Conservation (phyloP, 768 basidiomycete genomes). For the Daedalea quercina region DNA sequence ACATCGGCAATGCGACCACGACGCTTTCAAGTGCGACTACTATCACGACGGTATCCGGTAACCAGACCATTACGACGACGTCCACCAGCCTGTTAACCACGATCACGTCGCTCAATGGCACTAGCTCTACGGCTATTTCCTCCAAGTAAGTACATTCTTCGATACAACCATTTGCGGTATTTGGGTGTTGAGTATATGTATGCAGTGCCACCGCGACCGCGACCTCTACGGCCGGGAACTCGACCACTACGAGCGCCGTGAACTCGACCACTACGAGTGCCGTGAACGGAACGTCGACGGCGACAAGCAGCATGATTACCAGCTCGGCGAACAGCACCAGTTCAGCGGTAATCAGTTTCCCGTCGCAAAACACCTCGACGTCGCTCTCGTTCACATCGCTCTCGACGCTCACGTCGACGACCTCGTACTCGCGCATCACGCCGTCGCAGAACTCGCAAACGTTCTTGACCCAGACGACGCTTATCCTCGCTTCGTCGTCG, state of each 20-base stretch:
- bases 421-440: constrained; percentile 10
- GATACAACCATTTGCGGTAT: no score
- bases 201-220: not conserved
- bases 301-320: constrained; percentile 4
- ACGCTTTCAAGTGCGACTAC: not conserved
- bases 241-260: constrained; percentile 2
- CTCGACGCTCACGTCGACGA: constrained; percentile 6
- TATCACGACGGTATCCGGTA: not conserved
- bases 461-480: constrained; percentile 27
- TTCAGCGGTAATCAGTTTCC: constrained; percentile 26
- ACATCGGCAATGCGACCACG: not conserved
- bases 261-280: constrained; percentile 1
- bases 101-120: not conserved
- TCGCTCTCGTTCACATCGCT: constrained; percentile 11
- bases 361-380: constrained; percentile 12
- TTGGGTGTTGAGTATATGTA: not conserved
- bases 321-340: constrained; percentile 3
- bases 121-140: not conserved
- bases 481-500: constrained; percentile 23
- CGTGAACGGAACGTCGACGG: not conserved
- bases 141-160: not conserved
- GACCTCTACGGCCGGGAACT: no score
- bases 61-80: not conserved
- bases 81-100: not conserved
- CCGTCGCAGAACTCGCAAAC: constrained; percentile 25